Evolutionary conservation across 257 asterid genomes (phyloP), one percentile per base, ranked within the genome.

Genomic region (Jaltomata sinuosa): DNA sequence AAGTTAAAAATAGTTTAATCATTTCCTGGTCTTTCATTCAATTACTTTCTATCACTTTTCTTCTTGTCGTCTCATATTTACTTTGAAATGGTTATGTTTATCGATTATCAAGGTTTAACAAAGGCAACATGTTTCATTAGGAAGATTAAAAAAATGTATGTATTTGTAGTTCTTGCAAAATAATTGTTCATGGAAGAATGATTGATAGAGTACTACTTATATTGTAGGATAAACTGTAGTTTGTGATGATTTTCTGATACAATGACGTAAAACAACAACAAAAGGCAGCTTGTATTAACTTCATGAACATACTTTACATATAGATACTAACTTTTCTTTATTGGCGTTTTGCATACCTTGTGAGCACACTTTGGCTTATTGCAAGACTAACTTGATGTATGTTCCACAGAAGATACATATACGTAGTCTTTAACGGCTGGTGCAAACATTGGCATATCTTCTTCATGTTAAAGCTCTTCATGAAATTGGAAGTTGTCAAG

Each of bases 391-490:
- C 81, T 27, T 34, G 42, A 77, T 49, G 27, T 0, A 77, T 31
- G 27, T 77, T 77, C 42, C 29, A 77, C 81, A 49, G 31, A 47
- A 49, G 61, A 49, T 29, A 16, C 81, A 49, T 29, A 47, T 14
- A 49, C 27, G 62, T 27, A 27, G 62, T 77, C 15, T 77, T 49
- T 76, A 27, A 49, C 0, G 8, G 42, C 18, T 29, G 0, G 19
- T 27, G 62, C 18, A 18, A 49, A 27, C 81, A 74, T 77, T 29
- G 42, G 3, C 42, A 49, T 49, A 76, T 6, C 62, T 47, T 71
- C 34, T 42, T 76, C 11, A 49, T 47, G 32, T 87, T 85, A 93
- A 80, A 92, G 94, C 84, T 93, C 97, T 7, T 92, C 94, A 36
- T 89, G 93, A 85, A 54, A 10, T 79, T 68, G 88, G 80, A 82